Evolutionary conservation across 176 grass and related monocot genomes (phyloP).

Genomic region (Phoenix roebelenii): DNA sequence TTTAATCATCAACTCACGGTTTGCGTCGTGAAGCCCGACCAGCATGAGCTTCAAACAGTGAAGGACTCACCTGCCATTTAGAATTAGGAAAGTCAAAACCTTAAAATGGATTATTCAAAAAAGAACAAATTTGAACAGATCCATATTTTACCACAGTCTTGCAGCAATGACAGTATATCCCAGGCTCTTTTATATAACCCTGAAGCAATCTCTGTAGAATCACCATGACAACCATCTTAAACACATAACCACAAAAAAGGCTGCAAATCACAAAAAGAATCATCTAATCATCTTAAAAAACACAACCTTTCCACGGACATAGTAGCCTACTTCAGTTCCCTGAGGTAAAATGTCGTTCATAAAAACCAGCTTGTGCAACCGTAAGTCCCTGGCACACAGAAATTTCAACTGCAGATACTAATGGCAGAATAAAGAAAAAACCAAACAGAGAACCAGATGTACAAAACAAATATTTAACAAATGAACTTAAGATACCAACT

Average conservation of each 20-base stretch:
- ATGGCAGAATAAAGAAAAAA: slow-evolving; percentile 6
- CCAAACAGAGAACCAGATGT: slow-evolving; percentile 3
- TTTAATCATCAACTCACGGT: slow-evolving; percentile 50
- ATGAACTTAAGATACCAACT: slow-evolving; percentile 24
- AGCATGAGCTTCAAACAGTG: slow-evolving; percentile 95
- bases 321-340: slow-evolving; percentile 69
- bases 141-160: slow-evolving; percentile 54
- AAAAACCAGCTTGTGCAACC: slow-evolving; percentile 65
- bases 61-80: slow-evolving; percentile 78
- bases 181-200: slow-evolving; percentile 85
- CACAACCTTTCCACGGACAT: slow-evolving; percentile 72
- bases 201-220: slow-evolving; percentile 73
- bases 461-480: not conserved
- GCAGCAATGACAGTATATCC: slow-evolving; percentile 93
- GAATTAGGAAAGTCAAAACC: slow-evolving; percentile 13
- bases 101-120: slow-evolving; percentile 7
- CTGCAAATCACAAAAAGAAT: not conserved
- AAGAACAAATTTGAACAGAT: slow-evolving; percentile 8
- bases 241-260: not conserved
- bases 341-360: slow-evolving; percentile 62
- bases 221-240: slow-evolving; percentile 12
- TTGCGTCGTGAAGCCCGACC: slow-evolving; percentile 80
- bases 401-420: slow-evolving; percentile 14
- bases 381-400: slow-evolving; percentile 36
- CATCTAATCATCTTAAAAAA: not conserved